Evolutionary conservation across 2,329 filamentous ascomycete genomes (phyloP).

Genomic region (Diaporthe australafricana): DNA sequence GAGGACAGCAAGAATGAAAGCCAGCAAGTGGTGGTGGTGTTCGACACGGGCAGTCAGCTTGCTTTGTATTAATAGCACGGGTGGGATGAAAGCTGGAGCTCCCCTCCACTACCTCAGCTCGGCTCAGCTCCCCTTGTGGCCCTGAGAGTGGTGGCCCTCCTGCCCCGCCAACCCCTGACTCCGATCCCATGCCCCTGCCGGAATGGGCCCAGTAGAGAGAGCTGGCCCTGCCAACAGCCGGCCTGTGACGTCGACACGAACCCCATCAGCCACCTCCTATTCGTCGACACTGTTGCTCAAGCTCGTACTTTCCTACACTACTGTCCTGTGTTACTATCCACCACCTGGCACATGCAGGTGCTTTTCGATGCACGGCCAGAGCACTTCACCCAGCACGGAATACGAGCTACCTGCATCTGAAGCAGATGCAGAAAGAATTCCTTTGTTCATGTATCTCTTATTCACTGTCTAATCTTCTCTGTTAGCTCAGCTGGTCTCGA

Average conservation of each 20-base stretch:
- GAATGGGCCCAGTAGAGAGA: slow-evolving; percentile 7
- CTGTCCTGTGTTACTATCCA: background rate
- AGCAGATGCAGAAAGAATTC: background rate
- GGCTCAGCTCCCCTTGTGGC: background rate
- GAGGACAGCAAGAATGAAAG: slow-evolving; percentile 13
- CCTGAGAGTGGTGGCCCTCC: background rate
- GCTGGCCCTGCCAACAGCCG: slow-evolving; percentile 11
- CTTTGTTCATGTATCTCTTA: slow-evolving; percentile 1
- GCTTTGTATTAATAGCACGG: slow-evolving; percentile 33
- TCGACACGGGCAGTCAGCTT: slow-evolving; percentile 31
- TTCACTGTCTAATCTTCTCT: background rate
- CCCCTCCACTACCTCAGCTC: background rate
- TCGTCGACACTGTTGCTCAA: slow-evolving; percentile 3
- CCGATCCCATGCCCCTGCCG: slow-evolving; percentile 3
- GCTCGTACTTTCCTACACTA: background rate
- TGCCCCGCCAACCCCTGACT: slow-evolving; percentile 31
- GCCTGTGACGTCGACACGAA: slow-evolving; percentile 33
- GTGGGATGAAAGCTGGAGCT: slow-evolving; percentile 32
- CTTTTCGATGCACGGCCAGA: background rate
- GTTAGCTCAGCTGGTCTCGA: background rate
- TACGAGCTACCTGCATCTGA: slow-evolving; percentile 12
- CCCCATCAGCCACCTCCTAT: slow-evolving; percentile 32
- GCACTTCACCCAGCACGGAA: background rate
- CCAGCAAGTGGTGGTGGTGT: slow-evolving; percentile 14
- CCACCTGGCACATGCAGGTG: background rate